These are phyloP conservation scores for Apiospora kogelbergensis DNA, from an alignment of 2,329 filamentous ascomycete genomes.

Conservation along the genomic window DNA sequence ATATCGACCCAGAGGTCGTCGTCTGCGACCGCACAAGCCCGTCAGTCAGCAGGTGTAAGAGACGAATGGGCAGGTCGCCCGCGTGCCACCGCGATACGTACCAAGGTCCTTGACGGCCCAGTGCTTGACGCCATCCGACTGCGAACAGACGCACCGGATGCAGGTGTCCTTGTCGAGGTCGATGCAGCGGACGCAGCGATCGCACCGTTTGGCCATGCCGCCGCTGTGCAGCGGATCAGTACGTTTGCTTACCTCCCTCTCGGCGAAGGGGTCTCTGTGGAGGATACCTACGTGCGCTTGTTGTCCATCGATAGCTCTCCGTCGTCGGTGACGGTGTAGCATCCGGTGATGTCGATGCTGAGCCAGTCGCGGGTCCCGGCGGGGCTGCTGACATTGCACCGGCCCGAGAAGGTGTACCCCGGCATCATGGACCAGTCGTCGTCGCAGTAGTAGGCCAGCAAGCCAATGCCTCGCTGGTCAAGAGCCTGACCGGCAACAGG, in stretches of 20 bases:
- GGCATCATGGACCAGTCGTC: constrained; percentile 7
- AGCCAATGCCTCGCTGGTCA: background rate
- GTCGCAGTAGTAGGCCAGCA: constrained; percentile 7
- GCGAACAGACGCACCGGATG: background rate
- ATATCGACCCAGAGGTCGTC: background rate
- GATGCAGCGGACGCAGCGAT: background rate
- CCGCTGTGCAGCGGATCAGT: no score
- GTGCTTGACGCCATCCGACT: background rate
- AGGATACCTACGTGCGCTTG: no score
- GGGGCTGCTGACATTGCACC: background rate
- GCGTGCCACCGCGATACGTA: background rate
- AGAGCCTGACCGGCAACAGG: background rate
- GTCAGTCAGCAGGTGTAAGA: background rate
- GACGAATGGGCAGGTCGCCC: no score
- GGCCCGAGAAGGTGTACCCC: background rate
- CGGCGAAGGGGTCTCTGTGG: no score
- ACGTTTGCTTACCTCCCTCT: no score
- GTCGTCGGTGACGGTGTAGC: constrained; percentile 1
- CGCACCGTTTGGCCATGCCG: constrained; percentile 2
- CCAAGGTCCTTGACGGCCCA: constrained; percentile 1
- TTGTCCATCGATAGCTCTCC: constrained; percentile 1
- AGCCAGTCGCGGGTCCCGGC: background rate
- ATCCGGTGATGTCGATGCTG: background rate
- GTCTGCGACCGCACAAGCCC: background rate
- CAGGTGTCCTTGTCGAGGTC: background rate